Base-by-base conservation (phyloP, 768 basidiomycete species). In the Tremella yokohamensis region DNA sequence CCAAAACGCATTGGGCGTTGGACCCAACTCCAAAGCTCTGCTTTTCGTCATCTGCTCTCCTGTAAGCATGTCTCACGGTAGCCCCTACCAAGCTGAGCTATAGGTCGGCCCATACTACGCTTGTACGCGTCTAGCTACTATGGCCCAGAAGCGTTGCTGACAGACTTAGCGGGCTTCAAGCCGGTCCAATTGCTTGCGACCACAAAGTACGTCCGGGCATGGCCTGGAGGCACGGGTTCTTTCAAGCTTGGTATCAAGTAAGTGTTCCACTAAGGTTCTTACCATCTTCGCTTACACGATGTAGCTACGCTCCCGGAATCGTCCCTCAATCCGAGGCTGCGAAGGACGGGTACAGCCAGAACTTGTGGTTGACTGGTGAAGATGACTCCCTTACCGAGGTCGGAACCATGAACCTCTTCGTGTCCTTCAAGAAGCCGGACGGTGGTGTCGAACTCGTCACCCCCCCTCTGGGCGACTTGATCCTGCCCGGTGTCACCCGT, bases 401-500 rank as follows among this genome's bases (percentile, higher is more conserved):
- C 83, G 89, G 47, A 80, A 85, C 90, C 12, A 91, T 90, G 89
- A 91, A 91, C 74, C 80, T 90, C 52, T 88, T 90, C 62, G 81
- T 83, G 13, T 86, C 85, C 1, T 77, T 87, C 50, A 78, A 81
- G 69, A 77, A 83, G 8, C 81, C 82, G 8, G 83, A 86, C 63
- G 85, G 84, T 13, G 86, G 79, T n/a, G 74, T 84, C 58, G 90
- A 97, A 73, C 81, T 96, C 53, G 81, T 90, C 62, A 96, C 94
- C 0, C 89, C 93, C 1, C 87, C 90, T 13, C 79, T 96, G 59
- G 90, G 88, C 72, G 91, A 92, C 50, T 87, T 89, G 77, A 90
- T 97, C 68, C 83, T 98, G 1, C 91, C 92, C 1, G 90, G 93
- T 45, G 84, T 97, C 22, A 96, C 92, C 7, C 85, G 93, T 61